phyloP scores from a whole-genome alignment of 169 alveolate genomes.

The Theileria parva region DNA sequence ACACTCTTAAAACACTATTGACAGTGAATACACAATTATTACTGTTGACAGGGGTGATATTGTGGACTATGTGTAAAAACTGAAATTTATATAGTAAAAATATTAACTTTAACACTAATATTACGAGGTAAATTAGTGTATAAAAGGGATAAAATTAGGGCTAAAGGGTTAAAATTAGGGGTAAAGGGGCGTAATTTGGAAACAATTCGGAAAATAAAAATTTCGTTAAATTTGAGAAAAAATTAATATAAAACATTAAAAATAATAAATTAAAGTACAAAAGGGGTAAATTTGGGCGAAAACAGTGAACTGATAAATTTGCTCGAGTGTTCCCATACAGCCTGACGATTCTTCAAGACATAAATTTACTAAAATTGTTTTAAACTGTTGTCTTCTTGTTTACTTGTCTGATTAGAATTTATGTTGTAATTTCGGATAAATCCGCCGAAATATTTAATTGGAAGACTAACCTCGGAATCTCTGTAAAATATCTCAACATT shows the following conservation, averaged over 20 bases:
- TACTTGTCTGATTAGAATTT: neutral
- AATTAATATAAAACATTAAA: conserved; percentile 3
- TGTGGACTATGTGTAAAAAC: too few species aligned
- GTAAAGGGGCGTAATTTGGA: too few species aligned
- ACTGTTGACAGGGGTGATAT: too few species aligned
- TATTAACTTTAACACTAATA: too few species aligned
- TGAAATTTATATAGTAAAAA: too few species aligned
- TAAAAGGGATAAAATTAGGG: too few species aligned
- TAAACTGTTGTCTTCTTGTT: neutral
- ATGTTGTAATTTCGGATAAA: neutral
- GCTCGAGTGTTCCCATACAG: neutral
- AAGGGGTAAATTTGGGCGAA: neutral
- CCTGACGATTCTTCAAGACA: neutral
- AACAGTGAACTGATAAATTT: too few species aligned
- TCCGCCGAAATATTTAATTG: neutral
- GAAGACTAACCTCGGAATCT: neutral
- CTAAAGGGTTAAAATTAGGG: too few species aligned
- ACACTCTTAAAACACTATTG: too few species aligned
- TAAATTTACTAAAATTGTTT: neutral
- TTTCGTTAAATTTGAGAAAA: neutral
- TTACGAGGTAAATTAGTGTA: too few species aligned
- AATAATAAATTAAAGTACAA: neutral
- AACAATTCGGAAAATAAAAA: too few species aligned
- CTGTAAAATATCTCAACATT: neutral
- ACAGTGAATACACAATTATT: too few species aligned